Base-by-base conservation (phyloP, 2,329 filamentous ascomycete species). In the Pezicula neosporulosa region DNA sequence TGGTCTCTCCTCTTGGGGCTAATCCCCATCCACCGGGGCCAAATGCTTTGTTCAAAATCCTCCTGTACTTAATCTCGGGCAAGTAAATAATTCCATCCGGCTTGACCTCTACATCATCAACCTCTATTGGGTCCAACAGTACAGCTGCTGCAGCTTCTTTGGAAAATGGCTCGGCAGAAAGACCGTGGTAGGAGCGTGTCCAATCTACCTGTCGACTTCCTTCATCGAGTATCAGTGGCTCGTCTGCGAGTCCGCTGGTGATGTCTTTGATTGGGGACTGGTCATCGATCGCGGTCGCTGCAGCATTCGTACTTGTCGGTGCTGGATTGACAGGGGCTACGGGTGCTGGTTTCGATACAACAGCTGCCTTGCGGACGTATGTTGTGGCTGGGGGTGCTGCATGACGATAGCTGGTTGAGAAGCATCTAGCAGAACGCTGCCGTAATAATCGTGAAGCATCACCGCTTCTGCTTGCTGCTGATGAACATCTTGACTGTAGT, bases 1-100 rank as follows among this genome's bases (percentile, higher is more conserved):
- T 77, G 68, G 87, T 90, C 28, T 85, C 82, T n/a, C 91, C 87
- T 52, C 92, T 77, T 9, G 94, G 94, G 50, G 93, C 93, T 49
- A 99, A 74, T 1, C 94, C 94, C 94, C 94, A 99, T 6, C 89
- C 94, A 49, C 95, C 94, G 0, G 94, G 94, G 0, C 94, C 93
- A 72, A 99, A 99, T 0, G 91, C 90, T 63, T 78, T 76, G 69
- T 97, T 97, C 63, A 99, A 72, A 57, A 96, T 93, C 56, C 93
- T 78, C 42, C 94, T 78, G 73, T 99, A 99, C 74, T 97, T 97
- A 77, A 99, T 97, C 77, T 99, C 94, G 12, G 94, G 94, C 52
- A 99, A 77, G 69, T 97, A 99, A 53, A 97, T 77, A 60, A 99
- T 93, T 33, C 94, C 94, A 73, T 99, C 94, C 30, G 94, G 93